A percentile compares a stretch with the other conserved stretches of the same genome.
Evolutionary conservation across 2,329 filamentous ascomycete species (phyloP).

Genomic region (Claviceps pusilla): DNA sequence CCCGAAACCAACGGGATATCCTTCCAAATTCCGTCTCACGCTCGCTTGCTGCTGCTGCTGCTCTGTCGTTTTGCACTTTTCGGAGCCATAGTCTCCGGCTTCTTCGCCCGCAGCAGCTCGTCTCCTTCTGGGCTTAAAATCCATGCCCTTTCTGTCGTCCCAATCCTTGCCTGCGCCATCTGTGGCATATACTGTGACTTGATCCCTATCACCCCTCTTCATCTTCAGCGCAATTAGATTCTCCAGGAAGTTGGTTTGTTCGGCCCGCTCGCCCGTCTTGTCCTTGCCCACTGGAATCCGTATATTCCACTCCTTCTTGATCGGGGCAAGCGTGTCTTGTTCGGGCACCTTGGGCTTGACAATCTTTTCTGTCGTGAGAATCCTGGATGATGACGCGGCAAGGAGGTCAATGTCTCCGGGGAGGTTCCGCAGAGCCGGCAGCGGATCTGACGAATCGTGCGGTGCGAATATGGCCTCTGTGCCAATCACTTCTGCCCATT

Average conservation of each 20-base stretch:
- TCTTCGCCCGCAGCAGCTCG: constrained; percentile 1
- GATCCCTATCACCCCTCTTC: constrained; percentile 47
- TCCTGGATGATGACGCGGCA: constrained; percentile 49
- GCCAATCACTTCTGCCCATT: constrained; percentile 71
- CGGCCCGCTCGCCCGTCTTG: constrained; percentile 31
- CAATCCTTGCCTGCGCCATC: constrained; percentile 27
- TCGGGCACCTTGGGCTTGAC: constrained; percentile 31
- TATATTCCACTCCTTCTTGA: constrained; percentile 28
- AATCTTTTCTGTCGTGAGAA: constrained; percentile 37
- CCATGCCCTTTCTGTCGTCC: constrained; percentile 26
- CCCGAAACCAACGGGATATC: constrained; percentile 10
- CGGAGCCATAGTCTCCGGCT: not conserved
- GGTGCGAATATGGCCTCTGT: constrained; percentile 63
- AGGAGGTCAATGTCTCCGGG: constrained; percentile 49
- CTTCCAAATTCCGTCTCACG: constrained; percentile 1
- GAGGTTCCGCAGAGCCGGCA: constrained; percentile 31
- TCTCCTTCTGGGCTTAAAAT: constrained; percentile 21
- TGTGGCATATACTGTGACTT: constrained; percentile 44
- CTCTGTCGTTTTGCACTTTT: constrained; percentile 7
- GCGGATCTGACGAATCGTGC: constrained; percentile 17
- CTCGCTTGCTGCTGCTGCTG: not conserved
- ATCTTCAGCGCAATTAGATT: constrained; percentile 51
- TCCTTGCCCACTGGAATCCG: constrained; percentile 30
- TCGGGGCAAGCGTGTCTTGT: constrained; percentile 22
- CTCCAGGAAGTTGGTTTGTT: constrained; percentile 45